phyloP scores from a whole-genome alignment of 345 rosid species.

The Corymbia maculata region DNA sequence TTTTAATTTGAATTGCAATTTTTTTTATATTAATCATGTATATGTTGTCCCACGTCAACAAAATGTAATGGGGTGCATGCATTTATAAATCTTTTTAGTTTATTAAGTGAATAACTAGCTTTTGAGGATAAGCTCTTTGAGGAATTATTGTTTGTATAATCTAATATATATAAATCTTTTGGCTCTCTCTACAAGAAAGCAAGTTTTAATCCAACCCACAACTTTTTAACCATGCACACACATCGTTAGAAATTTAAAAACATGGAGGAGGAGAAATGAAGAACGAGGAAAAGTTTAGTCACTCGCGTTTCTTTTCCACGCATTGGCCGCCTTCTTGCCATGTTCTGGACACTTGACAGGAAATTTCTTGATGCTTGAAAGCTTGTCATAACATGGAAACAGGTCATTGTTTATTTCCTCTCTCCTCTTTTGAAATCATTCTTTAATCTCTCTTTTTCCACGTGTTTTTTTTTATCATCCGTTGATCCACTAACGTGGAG shows the following conservation, averaged over 20 bases:
- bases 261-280: neutral
- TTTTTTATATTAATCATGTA: neutral
- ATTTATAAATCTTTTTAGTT: neutral
- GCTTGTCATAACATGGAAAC: neutral
- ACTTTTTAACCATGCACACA: neutral
- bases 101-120: neutral
- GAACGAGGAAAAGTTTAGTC: neutral
- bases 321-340: neutral
- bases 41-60: neutral
- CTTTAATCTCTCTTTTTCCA: neutral
- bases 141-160: neutral
- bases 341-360: neutral
- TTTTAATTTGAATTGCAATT: neutral
- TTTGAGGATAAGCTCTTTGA: neutral
- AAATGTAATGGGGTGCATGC: neutral
- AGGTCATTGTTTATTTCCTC: neutral
- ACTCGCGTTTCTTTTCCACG: neutral
- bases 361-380: neutral
- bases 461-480: neutral
- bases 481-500: neutral
- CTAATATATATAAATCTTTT: neutral
- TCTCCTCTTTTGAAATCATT: neutral
- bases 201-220: neutral
- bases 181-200: neutral
- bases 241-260: neutral